Base-by-base conservation (phyloP, 495 filamentous ascomycete genomes). In the Trichoderma virens region DNA sequence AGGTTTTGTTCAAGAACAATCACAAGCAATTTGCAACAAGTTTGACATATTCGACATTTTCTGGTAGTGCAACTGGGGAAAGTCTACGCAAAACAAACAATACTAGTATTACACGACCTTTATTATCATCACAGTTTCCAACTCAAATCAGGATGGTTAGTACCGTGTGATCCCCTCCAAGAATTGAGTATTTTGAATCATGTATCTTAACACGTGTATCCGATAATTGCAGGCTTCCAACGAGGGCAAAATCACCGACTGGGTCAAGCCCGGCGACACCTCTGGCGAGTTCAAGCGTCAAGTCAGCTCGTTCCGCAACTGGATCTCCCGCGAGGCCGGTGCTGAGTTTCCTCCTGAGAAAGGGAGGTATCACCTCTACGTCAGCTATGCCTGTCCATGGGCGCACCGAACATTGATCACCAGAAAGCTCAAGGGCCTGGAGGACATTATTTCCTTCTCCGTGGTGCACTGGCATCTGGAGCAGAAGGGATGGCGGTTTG, bases 241-340 rank as follows among this genome's bases (percentile, higher is more conserved):
- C 23, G 65, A 71, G 31, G 64, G 67, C 62, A 85, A 81, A 39
- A 94, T 96, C 73, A 92, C 91, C 32, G 82, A 93, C 69, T 97
- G 91, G 91, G 92, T 92, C 23, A 78, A 82, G 27, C 87, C 86
- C 39, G 77, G 78, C 64, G 88, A 92, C 75, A 88, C 84, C 66
- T 82, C 85, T 2, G 93, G 93, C 76, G 92, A 96, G 75, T 97
- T 95, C 86, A 95, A 94, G 77, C 88, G 90, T 35, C 86, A 86
- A 69, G 76, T 75, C 64, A 89, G 87, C 45, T 79, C 81, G 61
- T 92, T 92, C 75, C 87, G 90, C 47, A 82, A 85, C 73, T 88
- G 77, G 72, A 87, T 93, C 74, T 90, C 86, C 14, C 71, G 75
- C 7, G 77, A 82, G 65, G 76, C 83, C 8, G 76, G 72, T 27